A percentile compares a stretch with the other conserved stretches of the same genome.
Evolutionary conservation across 208 protist genomes (phyloP).

Genomic region (Trypanosoma rangeli): DNA sequence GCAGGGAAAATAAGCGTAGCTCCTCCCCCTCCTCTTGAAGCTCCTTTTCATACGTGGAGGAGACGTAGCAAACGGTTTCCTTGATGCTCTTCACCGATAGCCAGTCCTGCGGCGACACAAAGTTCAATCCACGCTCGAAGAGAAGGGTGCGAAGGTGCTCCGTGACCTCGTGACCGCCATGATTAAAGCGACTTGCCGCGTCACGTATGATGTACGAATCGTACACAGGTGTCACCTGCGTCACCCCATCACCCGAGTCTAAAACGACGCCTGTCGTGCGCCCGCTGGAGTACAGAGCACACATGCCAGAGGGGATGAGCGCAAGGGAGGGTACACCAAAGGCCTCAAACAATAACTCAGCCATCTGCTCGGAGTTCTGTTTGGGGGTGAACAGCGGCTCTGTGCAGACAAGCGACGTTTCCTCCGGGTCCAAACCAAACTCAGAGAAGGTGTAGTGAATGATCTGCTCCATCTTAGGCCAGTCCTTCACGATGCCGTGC

Average conservation of each 20-base stretch:
- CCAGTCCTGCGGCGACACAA: conserved; percentile 41
- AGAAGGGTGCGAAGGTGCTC: conserved; percentile 38
- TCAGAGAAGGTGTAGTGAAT: conserved; percentile 40
- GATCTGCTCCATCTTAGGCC: conserved; percentile 61
- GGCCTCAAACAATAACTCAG: conserved; percentile 93
- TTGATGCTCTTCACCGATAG: conserved; percentile 37
- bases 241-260: conserved; percentile 97
- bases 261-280: conserved; percentile 96
- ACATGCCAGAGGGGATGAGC: conserved; percentile 74
- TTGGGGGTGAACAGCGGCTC: conserved; percentile 93
- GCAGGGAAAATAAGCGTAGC: conserved; percentile 27
- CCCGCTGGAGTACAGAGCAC: conserved; percentile 94
- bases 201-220: conserved; percentile 80
- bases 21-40: conserved; percentile 14
- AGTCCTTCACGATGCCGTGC: conserved; percentile 50
- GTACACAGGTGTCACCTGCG: conserved; percentile 96
- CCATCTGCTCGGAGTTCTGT: conserved; percentile 80
- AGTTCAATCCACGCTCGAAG: conserved; percentile 52
- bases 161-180: conserved; percentile 44
- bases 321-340: conserved; percentile 89
- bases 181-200: conserved; percentile 34
- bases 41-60: conserved; percentile 29
- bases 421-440: conserved; percentile 33
- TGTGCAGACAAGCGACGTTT: conserved; percentile 77
- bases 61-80: conserved; percentile 42